phyloP scores from a whole-genome alignment of 768 basidiomycete genomes.

The Royoungia palumana region DNA sequence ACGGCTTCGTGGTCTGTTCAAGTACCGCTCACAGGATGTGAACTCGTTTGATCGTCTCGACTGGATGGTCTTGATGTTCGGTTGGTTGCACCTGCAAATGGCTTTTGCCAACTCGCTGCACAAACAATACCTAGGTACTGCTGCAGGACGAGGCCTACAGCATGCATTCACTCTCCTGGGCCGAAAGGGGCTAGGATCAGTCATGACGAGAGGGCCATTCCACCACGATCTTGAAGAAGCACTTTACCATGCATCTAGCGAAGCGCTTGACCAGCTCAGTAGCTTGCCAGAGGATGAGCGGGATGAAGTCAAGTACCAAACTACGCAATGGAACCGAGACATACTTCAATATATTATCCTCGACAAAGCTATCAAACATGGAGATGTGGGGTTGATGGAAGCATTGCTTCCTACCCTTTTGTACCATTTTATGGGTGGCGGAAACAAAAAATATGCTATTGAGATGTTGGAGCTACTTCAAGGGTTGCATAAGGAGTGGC shows the following conservation, averaged over 20 bases:
- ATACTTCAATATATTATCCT: slow-evolving; percentile 37
- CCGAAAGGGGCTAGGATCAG: not conserved
- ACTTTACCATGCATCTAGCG: slow-evolving; percentile 24
- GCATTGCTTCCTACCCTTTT: slow-evolving; percentile 12
- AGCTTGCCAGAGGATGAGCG: slow-evolving; percentile 7
- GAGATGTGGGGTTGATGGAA: slow-evolving; percentile 29
- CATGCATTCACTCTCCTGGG: too few relatives aligned
- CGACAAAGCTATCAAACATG: slow-evolving; percentile 30
- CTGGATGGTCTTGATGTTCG: slow-evolving; percentile 31
- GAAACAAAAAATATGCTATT: not conserved
- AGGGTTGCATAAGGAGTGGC: not conserved
- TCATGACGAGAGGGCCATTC: slow-evolving; percentile 17
- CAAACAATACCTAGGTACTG: slow-evolving; percentile 33
- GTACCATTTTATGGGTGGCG: not conserved
- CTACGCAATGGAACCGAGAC: slow-evolving; percentile 36
- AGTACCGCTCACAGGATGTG: slow-evolving; percentile 34
- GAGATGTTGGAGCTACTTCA: slow-evolving; percentile 2
- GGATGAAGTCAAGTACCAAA: slow-evolving; percentile 28
- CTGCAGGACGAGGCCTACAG: too few relatives aligned
- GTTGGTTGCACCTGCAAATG: slow-evolving; percentile 44
- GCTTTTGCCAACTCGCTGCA: slow-evolving; percentile 40
- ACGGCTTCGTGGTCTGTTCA: slow-evolving; percentile 33
- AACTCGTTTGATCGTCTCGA: slow-evolving; percentile 40
- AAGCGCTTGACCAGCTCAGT: not conserved
- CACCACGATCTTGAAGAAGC: slow-evolving; percentile 30